phyloP scores from a whole-genome alignment of 108 stramenopile species.

The Discostella stelligeroides region DNA sequence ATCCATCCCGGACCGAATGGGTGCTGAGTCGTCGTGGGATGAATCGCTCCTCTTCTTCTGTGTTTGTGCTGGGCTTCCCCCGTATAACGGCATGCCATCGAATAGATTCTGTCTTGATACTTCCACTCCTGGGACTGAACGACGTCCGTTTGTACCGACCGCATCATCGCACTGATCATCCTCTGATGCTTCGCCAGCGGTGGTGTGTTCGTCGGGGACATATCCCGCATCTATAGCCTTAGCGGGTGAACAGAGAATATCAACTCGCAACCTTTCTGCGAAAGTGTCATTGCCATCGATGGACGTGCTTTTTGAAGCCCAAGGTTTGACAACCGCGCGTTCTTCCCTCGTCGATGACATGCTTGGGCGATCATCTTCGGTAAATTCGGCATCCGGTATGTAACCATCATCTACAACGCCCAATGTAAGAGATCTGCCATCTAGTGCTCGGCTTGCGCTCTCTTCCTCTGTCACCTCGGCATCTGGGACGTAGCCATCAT shows the following conservation, averaged over 20 bases:
- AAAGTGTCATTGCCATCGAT: conserved; percentile 26
- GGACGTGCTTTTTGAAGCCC: conserved; percentile 8
- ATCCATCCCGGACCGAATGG: conserved; percentile 7
- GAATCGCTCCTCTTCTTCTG: too few species aligned
- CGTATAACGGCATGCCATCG: not conserved
- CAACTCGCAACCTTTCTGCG: conserved; percentile 30
- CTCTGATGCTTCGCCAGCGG: conserved; percentile 28
- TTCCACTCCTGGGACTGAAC: not conserved
- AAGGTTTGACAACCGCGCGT: not conserved
- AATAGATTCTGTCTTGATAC: not conserved
- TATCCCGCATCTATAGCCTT: conserved; percentile 27
- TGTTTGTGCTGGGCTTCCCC: too few species aligned
- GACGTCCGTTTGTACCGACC: not conserved
- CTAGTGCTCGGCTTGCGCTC: not conserved
- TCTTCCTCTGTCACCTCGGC: conserved; percentile 47
- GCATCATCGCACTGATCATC: conserved; percentile 9
- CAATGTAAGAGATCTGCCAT: not conserved
- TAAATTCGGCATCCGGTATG: conserved; percentile 39
- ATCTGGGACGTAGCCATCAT: conserved; percentile 47
- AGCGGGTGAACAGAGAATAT: not conserved
- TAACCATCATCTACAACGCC: conserved; percentile 43
- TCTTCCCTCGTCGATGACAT: conserved; percentile 1
- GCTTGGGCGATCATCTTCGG: conserved; percentile 35
- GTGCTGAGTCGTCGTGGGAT: conserved; percentile 2
- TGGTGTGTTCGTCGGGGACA: conserved; percentile 40